Evolutionary conservation across 2,329 filamentous ascomycete species (phyloP).

Genomic region (Trichophyton equinum): DNA sequence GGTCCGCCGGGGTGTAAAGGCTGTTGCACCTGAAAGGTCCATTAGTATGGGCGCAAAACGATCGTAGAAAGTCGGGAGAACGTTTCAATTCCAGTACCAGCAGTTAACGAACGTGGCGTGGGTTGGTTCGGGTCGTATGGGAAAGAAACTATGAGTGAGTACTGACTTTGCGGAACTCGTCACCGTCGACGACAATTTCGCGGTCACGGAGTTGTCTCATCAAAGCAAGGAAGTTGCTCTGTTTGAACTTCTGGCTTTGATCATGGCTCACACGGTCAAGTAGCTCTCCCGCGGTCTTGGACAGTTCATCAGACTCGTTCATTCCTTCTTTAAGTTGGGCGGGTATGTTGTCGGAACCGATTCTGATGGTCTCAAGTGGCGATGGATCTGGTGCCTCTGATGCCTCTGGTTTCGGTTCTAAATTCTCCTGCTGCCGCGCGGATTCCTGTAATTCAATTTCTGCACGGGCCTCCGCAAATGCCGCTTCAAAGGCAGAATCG

Average conservation of each 20-base stretch:
- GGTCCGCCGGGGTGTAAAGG: slow-evolving; percentile 37
- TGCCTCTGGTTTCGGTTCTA: not conserved
- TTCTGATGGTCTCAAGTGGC: slow-evolving; percentile 18
- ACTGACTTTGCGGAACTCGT: slow-evolving; percentile 42
- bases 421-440: slow-evolving; percentile 10
- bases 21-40: slow-evolving; percentile 25
- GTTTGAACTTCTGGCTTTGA: slow-evolving; percentile 59
- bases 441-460: slow-evolving; percentile 25
- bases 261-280: slow-evolving; percentile 57
- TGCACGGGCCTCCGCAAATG: slow-evolving; percentile 31
- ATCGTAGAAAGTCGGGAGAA: slow-evolving; percentile 19
- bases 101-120: slow-evolving; percentile 17
- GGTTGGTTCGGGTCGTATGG: slow-evolving; percentile 16
- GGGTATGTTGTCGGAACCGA: slow-evolving; percentile 34
- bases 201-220: slow-evolving; percentile 64
- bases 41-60: slow-evolving; percentile 22
- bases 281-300: slow-evolving; percentile 57
- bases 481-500: slow-evolving; percentile 35
- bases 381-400: not conserved
- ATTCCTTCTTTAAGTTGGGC: slow-evolving; percentile 23
- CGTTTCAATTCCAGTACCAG: slow-evolving; percentile 24
- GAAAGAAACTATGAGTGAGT: slow-evolving; percentile 30
- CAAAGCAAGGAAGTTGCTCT: slow-evolving; percentile 62
- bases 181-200: slow-evolving; percentile 60
- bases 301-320: slow-evolving; percentile 53